Base-by-base conservation (phyloP, 2,329 filamentous ascomycete genomes). In the Aspergillus sp. region DNA sequence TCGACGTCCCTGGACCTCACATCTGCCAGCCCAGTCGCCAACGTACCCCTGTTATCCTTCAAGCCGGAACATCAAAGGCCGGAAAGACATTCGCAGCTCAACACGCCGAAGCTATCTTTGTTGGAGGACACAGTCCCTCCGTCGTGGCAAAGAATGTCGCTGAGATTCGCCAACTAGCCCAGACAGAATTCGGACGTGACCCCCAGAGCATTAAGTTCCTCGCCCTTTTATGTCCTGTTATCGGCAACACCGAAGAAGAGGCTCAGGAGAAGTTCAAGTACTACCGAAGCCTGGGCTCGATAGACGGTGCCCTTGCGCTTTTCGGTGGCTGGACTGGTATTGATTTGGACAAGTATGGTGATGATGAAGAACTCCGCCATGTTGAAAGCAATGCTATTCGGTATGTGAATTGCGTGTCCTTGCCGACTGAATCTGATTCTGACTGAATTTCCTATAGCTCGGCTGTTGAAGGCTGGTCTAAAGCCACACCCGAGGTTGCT, bases 291-390 rank as follows among this genome's bases (percentile, higher is more conserved):
- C 79, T 86, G 55, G 85, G 81, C 0, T 77, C 76, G 2, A 71
- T 77, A 34, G 85, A 84, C 51, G 85, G 85, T 2, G 85, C 83
- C 0, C 59, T 88, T 44, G 81, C 84, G 1, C 63, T 88, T 12
- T 89, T 88, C 53, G 83, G 83, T 13, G 85, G 85, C 1, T 89
- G 85, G 84, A 88, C 85, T 0, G 85, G 82, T 0, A 82, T 84
- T 37, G 79, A 86, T 57, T 65, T 85, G 26, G 69, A 73, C 6
- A 66, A 74, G 35, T 85, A 83, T 50, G 75, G 67, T 0, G 81
- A 85, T 27, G 81, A 85, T 34, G 75, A 85, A 55, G 82, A 85
- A 58, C 64, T 85, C 40, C 66, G 79, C 9, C 68, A 78, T 43
- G 78, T 83, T n/a, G 74, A 81, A 59, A 76, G 75, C 47, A 79